Conservation (phyloP, 2,329 filamentous ascomycete genomes). For the Verticillium zaregamsianum region DNA sequence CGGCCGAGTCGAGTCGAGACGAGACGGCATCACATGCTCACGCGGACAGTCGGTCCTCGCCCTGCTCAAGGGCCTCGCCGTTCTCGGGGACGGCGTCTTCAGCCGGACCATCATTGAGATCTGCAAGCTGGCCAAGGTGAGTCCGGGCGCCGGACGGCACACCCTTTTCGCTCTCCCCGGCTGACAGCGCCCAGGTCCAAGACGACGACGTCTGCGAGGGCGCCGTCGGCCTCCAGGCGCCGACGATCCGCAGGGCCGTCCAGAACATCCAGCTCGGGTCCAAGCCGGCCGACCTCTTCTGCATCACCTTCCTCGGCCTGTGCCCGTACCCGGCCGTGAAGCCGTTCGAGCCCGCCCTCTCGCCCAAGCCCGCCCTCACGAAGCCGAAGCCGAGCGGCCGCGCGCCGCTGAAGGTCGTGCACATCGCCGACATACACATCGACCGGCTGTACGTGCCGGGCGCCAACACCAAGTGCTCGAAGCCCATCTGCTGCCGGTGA, state of each 20-base stretch:
- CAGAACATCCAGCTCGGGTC: conserved; percentile 43
- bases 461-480: conserved; percentile 49
- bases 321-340: conserved; percentile 44
- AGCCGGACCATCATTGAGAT: background rate
- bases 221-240: conserved; percentile 45
- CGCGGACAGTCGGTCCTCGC: background rate
- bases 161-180: conserved; percentile 10
- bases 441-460: conserved; percentile 51
- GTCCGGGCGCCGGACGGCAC: background rate
- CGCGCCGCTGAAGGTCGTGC: conserved; percentile 48
- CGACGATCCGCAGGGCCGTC: conserved; percentile 46
- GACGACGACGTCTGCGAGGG: conserved; percentile 54
- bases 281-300: conserved; percentile 46
- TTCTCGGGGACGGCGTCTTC: background rate
- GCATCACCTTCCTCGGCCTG: conserved; percentile 48
- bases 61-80: background rate
- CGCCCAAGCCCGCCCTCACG: conserved; percentile 30
- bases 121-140: background rate
- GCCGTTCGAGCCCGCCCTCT: conserved; percentile 32
- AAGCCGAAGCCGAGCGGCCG: conserved; percentile 38
- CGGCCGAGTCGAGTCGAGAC: background rate
- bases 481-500: conserved; percentile 55
- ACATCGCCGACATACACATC: conserved; percentile 57
- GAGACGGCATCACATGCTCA: background rate
- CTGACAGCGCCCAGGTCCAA: conserved; percentile 37